Evolutionary conservation across 2,329 filamentous ascomycete genomes (phyloP), one percentile per base, ranked within the genome.

Genomic region (Fusarium sp.): DNA sequence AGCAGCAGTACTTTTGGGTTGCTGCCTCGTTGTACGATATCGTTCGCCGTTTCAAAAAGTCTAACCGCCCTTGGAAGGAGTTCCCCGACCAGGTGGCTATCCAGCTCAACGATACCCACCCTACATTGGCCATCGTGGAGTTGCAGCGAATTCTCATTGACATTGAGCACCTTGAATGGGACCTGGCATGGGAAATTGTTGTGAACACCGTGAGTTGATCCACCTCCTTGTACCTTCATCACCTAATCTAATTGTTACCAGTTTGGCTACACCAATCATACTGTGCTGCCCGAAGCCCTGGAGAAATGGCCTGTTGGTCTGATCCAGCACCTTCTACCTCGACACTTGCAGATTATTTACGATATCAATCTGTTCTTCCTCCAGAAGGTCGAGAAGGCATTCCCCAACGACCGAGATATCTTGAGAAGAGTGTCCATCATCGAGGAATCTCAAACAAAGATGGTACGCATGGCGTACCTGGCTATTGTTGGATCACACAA

Each of bases 1-100:
- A 99, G 89, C 96, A 99, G 83, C 96, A 99, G 82, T 99, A 99
- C 87, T 99, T 99, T 85, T 99, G 96, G 96, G 97, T 97, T 79
- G 95, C 96, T 58, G 96, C 96, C 21, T 99, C 96, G 21, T 88
- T 99, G 8, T 94, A 94, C 79, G 96, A 99, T 78, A 99, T 99
- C 80, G 93, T 99, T 67, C 93, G 96, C 65, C 92, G 96, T 66
- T 99, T 98, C 90, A 99, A 98, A 88, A 99, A 98, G 89, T 91
- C 94, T 23, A 94, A 94, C 85, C 91, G 95, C 72, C 85, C 92
- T 12, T 99, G 96, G 96, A 91, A 84, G 74, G 93, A 97, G 78
- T 99, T 99, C 84, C 88, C 95, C 48, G 95, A 97, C 55, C 94
- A 98, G 81, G 92, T 98, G 67, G 96, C 96, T 45, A 98, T 99